Conservation (phyloP, 2,329 filamentous ascomycete genomes). For the Neonectria faginata region DNA sequence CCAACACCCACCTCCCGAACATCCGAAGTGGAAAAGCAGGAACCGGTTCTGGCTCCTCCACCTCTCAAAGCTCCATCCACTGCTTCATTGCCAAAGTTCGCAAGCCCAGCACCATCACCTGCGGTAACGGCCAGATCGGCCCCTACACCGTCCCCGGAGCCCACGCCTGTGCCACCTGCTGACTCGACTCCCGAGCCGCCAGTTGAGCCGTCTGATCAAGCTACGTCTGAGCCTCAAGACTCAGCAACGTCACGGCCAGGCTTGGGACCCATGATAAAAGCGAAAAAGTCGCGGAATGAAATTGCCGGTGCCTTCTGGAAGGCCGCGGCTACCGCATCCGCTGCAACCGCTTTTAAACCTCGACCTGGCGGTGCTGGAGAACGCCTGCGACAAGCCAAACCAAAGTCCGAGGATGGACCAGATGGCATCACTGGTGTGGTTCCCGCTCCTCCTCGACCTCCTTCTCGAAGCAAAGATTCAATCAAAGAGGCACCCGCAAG, state of each 20-base stretch:
- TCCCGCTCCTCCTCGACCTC: constrained; percentile 74
- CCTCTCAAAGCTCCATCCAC: constrained; percentile 40
- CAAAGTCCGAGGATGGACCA: constrained; percentile 73
- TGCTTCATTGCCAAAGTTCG: constrained; percentile 41
- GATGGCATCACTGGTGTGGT: constrained; percentile 93
- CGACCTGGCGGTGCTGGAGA: constrained; percentile 88
- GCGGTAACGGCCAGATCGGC: constrained; percentile 38
- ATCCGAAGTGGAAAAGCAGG: constrained; percentile 36
- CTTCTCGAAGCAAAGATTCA: background rate
- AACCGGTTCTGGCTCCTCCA: constrained; percentile 34
- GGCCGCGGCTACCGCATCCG: constrained; percentile 67
- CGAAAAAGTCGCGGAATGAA: constrained; percentile 78
- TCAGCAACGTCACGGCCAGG: constrained; percentile 38
- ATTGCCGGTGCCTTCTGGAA: constrained; percentile 83
- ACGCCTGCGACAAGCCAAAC: constrained; percentile 73
- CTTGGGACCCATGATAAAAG: constrained; percentile 91
- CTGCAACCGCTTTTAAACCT: constrained; percentile 78
- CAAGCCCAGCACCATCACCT: constrained; percentile 36
- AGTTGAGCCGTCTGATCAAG: constrained; percentile 38
- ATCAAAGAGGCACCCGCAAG: constrained; percentile 5
- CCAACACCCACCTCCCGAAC: constrained; percentile 36
- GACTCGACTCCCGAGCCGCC: constrained; percentile 20
- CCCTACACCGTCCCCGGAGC: constrained; percentile 46
- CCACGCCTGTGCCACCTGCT: constrained; percentile 28
- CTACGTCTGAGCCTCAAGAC: constrained; percentile 27